Evolutionary conservation across 2,329 filamentous ascomycete genomes (phyloP).

Genomic region (Penicillium hordei): DNA sequence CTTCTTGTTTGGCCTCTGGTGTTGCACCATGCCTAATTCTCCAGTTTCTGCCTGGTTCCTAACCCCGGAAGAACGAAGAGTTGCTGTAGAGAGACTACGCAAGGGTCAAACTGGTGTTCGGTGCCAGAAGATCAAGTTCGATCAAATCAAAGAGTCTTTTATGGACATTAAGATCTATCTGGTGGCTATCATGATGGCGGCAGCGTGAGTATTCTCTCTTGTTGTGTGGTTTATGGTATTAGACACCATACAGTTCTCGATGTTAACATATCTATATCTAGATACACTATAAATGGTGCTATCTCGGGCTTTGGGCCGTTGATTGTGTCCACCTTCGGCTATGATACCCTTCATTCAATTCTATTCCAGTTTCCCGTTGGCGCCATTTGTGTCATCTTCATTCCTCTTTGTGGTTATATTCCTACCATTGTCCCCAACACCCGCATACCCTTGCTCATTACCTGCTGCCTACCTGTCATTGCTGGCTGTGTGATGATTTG

Average conservation of each 20-base stretch:
- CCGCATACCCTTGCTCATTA: conserved; percentile 63
- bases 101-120: conserved; percentile 63
- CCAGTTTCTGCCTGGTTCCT: conserved; percentile 70
- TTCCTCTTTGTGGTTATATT: conserved; percentile 66
- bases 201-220: conserved; percentile 46
- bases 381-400: conserved; percentile 64
- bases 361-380: conserved; percentile 74
- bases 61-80: conserved; percentile 59
- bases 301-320: conserved; percentile 69
- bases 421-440: conserved; percentile 62
- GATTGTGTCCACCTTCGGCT: conserved; percentile 71
- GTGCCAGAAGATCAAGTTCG: conserved; percentile 59
- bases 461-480: conserved; percentile 71
- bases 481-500: conserved; percentile 73
- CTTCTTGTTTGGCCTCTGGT: conserved; percentile 63
- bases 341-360: conserved; percentile 62
- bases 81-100: conserved; percentile 64
- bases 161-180: conserved; percentile 64
- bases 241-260: background rate
- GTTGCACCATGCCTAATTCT: conserved; percentile 65
- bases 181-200: conserved; percentile 66
- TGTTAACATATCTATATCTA: conserved; percentile 30
- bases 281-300: conserved; percentile 69
- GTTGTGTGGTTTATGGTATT: background rate
- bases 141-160: conserved; percentile 59